A percentile compares a stretch with the other conserved stretches of the same genome.
Evolutionary conservation across 2,329 filamentous ascomycete species (phyloP).

Genomic region (Triangularia setosa): DNA sequence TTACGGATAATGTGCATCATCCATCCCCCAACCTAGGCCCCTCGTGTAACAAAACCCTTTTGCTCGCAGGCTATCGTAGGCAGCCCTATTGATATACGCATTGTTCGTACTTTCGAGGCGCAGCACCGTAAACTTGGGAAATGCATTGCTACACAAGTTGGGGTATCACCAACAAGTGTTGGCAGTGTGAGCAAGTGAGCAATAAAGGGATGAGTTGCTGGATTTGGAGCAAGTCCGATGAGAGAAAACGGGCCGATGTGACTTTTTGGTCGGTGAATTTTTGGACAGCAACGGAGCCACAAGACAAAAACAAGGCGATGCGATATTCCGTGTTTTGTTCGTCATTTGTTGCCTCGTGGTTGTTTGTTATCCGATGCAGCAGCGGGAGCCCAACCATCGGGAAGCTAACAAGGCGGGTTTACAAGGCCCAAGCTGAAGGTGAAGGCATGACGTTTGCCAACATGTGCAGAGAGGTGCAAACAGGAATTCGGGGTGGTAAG

Average conservation of each 20-base stretch:
- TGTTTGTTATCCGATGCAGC: not conserved
- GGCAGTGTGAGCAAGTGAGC: not conserved
- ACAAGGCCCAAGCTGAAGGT: not conserved
- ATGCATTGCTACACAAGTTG: not conserved
- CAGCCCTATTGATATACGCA: not conserved
- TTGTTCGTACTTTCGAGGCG: not conserved
- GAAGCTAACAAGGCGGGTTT: not conserved
- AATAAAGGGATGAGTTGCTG: not conserved
- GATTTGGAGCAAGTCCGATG: not conserved
- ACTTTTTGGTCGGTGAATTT: not conserved
- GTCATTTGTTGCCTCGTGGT: not conserved
- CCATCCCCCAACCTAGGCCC: not conserved
- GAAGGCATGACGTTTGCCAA: not conserved
- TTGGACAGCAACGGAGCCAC: too few species aligned
- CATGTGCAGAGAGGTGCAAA: not conserved
- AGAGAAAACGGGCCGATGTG: not conserved
- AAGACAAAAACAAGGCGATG: not conserved
- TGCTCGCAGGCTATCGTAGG: not conserved
- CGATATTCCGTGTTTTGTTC: not conserved
- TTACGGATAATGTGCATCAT: not conserved
- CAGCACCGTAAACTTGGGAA: not conserved
- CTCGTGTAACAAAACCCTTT: not conserved
- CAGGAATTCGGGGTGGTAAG: not conserved
- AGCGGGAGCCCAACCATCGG: not conserved
- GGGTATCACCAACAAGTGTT: not conserved